Conservation (phyloP, 352 stramenopile genomes). For the Thalassiosira sp. region DNA sequence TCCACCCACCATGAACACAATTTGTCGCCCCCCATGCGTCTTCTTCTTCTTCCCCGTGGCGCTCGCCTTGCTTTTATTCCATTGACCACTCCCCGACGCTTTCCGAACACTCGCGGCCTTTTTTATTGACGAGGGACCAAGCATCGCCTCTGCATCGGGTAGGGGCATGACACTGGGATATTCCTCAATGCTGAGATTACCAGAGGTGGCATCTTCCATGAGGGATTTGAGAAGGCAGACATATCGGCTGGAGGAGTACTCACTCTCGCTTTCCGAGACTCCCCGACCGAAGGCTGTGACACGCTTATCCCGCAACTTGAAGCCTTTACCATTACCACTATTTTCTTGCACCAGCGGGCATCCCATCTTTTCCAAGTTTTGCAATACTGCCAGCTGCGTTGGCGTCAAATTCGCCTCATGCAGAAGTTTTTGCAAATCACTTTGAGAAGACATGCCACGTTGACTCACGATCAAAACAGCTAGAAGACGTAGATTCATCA, state of each 20-base stretch:
- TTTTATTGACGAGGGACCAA: conserved; percentile 18
- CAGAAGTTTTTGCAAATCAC: conserved; percentile 87
- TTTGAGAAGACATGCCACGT: conserved; percentile 83
- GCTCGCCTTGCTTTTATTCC: conserved; percentile 8
- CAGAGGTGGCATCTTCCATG: conserved; percentile 62
- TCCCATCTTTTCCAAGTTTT: conserved; percentile 83
- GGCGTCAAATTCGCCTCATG: conserved; percentile 84
- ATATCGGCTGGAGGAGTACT: conserved; percentile 82
- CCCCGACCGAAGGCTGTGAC: conserved; percentile 17
- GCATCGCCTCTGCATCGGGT: conserved; percentile 53
- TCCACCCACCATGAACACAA: conserved; percentile 94
- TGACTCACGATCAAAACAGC: conserved; percentile 93
- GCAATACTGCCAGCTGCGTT: conserved; percentile 71
- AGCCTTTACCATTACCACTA: conserved; percentile 20
- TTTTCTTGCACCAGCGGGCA: conserved; percentile 64
- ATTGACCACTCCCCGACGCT: conserved; percentile 9
- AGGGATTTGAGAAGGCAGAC: conserved; percentile 71
- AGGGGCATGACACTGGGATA: conserved; percentile 84
- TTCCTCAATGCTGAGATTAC: conserved; percentile 75
- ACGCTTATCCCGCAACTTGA: conserved; percentile 29
- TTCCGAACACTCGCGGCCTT: conserved; percentile 33
- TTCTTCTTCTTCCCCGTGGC: conserved; percentile 35
- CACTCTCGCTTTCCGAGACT: conserved; percentile 65
- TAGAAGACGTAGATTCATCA: conserved; percentile 86
- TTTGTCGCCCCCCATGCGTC: conserved; percentile 85